Base-by-base conservation (phyloP, 257 asterid genomes). In the Fraxinus pennsylvanica region DNA sequence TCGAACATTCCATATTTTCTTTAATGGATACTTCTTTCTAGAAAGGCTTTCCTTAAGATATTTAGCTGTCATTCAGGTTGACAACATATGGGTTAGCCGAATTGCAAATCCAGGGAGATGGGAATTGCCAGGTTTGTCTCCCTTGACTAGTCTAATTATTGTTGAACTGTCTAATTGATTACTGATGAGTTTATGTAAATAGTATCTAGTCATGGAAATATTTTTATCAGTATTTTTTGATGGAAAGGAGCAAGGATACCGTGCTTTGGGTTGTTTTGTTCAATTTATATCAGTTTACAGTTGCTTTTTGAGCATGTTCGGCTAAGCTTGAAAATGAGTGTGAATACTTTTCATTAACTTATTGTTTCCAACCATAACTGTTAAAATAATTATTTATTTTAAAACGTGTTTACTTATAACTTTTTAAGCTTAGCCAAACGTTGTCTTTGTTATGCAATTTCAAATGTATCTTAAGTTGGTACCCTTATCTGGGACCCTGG, bases 61-160 rank as follows among this genome's bases (percentile, higher is more conserved):
- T 81, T 81, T 81, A 47, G 45, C 76, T 80, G 35, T 82, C 70
- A 79, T 78, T 61, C 92, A 94, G 99, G 91, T 74, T 95, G 76
- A 73, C 92, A 17, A 89, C 94, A n/a, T 91, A 92, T 84, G 89
- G 96, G 84, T 85, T 95, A 68, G 87, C 96, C 32, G 99, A 95
- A 89, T 61, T 95, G 87, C 96, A 84, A 79, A 95, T 95, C 1
- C 96, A 91, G 80, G 99, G 99, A 82, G 99, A 95, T 73, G 99
- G 98, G 45, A 95, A 95, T 87, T 95, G 99, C 83, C 99, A 95
- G 97, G 99, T 91, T 83, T 50, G 92, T 84, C 84, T 80, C 68
- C 22, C 9, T 80, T 74, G 38, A 59, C 68, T 80, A 74, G 63
- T 76, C 32, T 36, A 52, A 38, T 38, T 7, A 38, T 38, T 38